A percentile compares a stretch with the other conserved stretches of the same genome.
These are phyloP conservation scores for Aquilaria sinensis DNA, from an alignment of 345 rosid genomes.

Conservation along the genomic window DNA sequence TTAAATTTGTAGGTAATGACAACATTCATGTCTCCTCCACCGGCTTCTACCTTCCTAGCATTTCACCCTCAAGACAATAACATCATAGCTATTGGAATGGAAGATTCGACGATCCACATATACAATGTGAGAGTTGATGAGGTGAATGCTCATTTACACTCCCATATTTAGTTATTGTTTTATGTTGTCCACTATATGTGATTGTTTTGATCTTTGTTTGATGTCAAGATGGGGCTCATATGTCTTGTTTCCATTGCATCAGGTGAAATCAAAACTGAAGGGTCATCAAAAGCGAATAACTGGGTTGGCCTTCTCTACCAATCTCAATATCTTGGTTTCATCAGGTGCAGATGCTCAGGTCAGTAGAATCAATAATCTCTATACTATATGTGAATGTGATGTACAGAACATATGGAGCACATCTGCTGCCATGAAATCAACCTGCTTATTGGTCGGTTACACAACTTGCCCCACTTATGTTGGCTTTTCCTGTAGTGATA, in stretches of 20 bases:
- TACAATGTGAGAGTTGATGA: constrained; percentile 80
- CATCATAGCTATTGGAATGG: constrained; percentile 87
- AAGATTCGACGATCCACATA: constrained; percentile 79
- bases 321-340: constrained; percentile 69
- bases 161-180: background rate
- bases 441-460: too few relatives aligned
- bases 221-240: background rate
- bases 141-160: constrained; percentile 28
- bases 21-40: constrained; percentile 81
- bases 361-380: constrained; percentile 15
- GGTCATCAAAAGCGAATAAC: constrained; percentile 87
- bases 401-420: too few relatives aligned
- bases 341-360: constrained; percentile 97
- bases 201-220: background rate
- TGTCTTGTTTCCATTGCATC: constrained; percentile 12
- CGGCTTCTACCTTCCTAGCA: constrained; percentile 80
- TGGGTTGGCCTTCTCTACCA: constrained; percentile 79
- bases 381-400: too few relatives aligned
- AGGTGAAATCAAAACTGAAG: constrained; percentile 80
- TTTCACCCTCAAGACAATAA: constrained; percentile 88
- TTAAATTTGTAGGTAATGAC: constrained; percentile 66
- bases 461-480: too few relatives aligned
- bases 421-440: too few relatives aligned
- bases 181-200: background rate
- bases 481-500: too few relatives aligned